Evolutionary conservation across 345 rosid species (phyloP).

Genomic region (Salix arbutifolia): DNA sequence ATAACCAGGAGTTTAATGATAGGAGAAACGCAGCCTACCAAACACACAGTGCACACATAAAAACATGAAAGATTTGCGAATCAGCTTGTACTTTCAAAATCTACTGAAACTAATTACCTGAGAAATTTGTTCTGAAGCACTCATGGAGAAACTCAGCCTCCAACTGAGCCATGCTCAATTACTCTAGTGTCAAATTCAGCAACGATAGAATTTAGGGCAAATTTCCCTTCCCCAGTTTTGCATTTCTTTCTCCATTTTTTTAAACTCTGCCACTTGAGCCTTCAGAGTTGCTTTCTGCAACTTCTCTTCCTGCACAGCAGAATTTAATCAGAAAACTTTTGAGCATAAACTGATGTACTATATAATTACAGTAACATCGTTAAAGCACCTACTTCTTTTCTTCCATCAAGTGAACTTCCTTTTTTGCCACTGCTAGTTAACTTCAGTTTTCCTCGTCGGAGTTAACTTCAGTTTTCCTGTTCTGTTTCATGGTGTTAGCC

Average conservation of each 20-base stretch:
- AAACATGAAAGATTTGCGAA: too few species aligned
- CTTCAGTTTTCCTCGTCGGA: conserved; percentile 22
- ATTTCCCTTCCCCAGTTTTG: conserved; percentile 86
- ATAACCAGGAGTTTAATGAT: too few species aligned
- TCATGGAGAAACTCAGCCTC: conserved; percentile 47
- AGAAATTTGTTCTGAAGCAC: too few species aligned
- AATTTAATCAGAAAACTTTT: conserved; percentile 13
- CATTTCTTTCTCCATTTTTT: conserved; percentile 66
- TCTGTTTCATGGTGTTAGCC: conserved; percentile 22
- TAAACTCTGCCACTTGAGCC: conserved; percentile 80
- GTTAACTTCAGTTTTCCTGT: conserved; percentile 11
- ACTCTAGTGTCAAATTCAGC: conserved; percentile 77
- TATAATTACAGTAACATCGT: neutral
- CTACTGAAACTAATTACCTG: too few species aligned
- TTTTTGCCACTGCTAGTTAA: conserved; percentile 27
- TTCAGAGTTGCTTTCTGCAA: conserved; percentile 66
- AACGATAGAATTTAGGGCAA: conserved; percentile 74
- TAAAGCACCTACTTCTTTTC: conserved; percentile 56
- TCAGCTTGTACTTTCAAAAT: too few species aligned
- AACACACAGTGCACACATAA: too few species aligned
- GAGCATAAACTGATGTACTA: neutral
- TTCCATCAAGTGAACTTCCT: conserved; percentile 56
- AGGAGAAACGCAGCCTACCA: too few species aligned
- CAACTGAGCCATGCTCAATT: conserved; percentile 72
- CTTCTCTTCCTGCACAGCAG: conserved; percentile 66